These are phyloP conservation scores for Alternaria burnsii DNA, from an alignment of 2,329 filamentous ascomycete species.

Conservation along the genomic window DNA sequence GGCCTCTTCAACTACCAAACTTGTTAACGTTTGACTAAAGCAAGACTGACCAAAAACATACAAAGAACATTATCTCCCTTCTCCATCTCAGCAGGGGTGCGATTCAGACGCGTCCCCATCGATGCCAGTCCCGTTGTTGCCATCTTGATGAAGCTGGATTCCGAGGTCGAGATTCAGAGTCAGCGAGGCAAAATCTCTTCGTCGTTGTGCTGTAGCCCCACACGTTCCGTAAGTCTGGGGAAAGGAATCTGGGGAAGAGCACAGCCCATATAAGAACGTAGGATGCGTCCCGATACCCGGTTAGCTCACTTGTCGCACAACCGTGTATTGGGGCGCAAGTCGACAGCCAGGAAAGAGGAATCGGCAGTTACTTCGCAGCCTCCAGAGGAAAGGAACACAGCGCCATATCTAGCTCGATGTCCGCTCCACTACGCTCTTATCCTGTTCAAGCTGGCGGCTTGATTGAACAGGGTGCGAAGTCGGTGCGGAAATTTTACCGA, in stretches of 20 bases:
- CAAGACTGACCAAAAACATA: slow-evolving; percentile 17
- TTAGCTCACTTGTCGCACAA: slow-evolving; percentile 1
- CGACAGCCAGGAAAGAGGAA: slow-evolving; percentile 24
- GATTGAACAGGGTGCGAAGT: slow-evolving; percentile 26
- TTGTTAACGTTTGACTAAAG: slow-evolving; percentile 14
- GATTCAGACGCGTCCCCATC: slow-evolving; percentile 9
- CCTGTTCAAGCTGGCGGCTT: slow-evolving; percentile 27
- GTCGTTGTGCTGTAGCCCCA: slow-evolving; percentile 24
- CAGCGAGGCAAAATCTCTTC: slow-evolving; percentile 13
- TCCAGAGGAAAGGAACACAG: slow-evolving; percentile 20
- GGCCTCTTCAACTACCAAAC: slow-evolving; percentile 31
- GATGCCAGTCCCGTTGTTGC: slow-evolving; percentile 11
- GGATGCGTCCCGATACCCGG: slow-evolving; percentile 25
- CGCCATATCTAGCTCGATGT: slow-evolving; percentile 29
- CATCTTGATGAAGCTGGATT: slow-evolving; percentile 14
- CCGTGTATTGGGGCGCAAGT: slow-evolving; percentile 19
- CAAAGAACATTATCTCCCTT: slow-evolving; percentile 34
- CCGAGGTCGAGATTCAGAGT: slow-evolving; percentile 6
- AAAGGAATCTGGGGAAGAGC: slow-evolving; percentile 39
- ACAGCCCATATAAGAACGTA: slow-evolving; percentile 41
- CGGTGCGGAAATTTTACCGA: slow-evolving; percentile 33
- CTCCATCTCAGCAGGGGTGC: slow-evolving; percentile 22
- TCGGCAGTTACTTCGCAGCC: slow-evolving; percentile 42
- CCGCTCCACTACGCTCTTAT: slow-evolving; percentile 19
- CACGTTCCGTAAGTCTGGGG: slow-evolving; percentile 33